These are phyloP conservation scores for Gossypium mustelinum DNA, from an alignment of 345 rosid genomes.

Conservation along the genomic window DNA sequence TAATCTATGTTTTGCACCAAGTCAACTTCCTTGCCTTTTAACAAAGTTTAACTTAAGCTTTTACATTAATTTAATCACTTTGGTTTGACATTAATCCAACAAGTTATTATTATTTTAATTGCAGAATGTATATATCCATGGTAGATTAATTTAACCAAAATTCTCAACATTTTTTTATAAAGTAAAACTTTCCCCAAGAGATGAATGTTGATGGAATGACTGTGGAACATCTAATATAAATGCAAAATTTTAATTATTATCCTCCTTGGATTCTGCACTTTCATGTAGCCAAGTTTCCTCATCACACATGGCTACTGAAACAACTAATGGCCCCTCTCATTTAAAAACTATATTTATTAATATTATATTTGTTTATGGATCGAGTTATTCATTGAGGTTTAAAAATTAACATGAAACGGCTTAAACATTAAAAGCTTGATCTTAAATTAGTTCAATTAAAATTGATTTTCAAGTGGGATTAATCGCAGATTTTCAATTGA, in stretches of 20 bases:
- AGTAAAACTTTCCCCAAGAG: slow-evolving; percentile 21
- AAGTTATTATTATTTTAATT: not conserved
- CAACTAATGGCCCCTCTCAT: not conserved
- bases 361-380: too few species aligned
- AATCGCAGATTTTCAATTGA: too few species aligned
- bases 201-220: slow-evolving; percentile 10
- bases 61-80: not conserved
- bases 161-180: slow-evolving; percentile 13
- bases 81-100: not conserved
- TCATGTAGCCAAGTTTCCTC: slow-evolving; percentile 46
- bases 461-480: too few species aligned
- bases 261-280: slow-evolving; percentile 40
- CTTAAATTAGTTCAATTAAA: too few species aligned
- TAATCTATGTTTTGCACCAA: not conserved
- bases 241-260: slow-evolving; percentile 8
- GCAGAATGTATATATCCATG: too few species aligned
- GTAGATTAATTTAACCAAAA: slow-evolving; percentile 6
- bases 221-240: not conserved
- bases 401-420: too few species aligned
- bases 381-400: too few species aligned
- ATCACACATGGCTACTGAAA: slow-evolving; percentile 37
- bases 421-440: too few species aligned
- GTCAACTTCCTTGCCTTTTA: not conserved
- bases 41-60: not conserved
- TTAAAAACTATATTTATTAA: too few species aligned